phyloP scores from a whole-genome alignment of 106 monocot genomes.

The Posidonia australis region DNA sequence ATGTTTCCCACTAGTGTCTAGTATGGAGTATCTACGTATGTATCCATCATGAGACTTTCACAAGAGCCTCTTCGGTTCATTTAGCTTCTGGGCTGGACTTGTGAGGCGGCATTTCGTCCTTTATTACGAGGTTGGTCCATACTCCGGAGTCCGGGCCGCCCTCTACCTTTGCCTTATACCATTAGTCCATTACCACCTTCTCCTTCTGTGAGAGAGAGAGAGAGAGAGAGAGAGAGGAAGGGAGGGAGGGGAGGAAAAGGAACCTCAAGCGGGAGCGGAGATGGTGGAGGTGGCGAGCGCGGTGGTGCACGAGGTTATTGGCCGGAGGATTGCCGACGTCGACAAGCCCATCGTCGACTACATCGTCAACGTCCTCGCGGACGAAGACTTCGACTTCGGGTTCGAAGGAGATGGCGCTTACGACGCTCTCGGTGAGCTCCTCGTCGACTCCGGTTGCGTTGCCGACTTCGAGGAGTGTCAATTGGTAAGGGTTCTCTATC shows the following conservation, averaged over 20 bases:
- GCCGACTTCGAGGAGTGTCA: conserved; percentile 46
- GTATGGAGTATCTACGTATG: no score
- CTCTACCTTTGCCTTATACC: no score
- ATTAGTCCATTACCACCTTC: no score
- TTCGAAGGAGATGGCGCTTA: conserved; percentile 81
- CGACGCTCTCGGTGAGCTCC: conserved; percentile 90
- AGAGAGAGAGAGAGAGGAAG: neutral
- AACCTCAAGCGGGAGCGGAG: neutral
- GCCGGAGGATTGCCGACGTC: conserved; percentile 39
- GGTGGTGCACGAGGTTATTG: conserved; percentile 86
- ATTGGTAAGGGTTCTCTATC: conserved; percentile 17
- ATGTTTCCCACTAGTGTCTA: no score
- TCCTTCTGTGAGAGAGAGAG: neutral
- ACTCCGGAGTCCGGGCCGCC: no score
- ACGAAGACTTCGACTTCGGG: conserved; percentile 99
- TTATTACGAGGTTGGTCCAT: no score
- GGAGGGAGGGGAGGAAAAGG: neutral
- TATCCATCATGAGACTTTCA: no score
- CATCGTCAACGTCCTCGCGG: conserved; percentile 96
- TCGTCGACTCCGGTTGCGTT: conserved; percentile 93
- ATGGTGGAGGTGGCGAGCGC: conserved; percentile 65
- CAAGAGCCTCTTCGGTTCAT: no score
- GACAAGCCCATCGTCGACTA: conserved; percentile 91
- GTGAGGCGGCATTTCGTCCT: no score
- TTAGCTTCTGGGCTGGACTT: no score